Base-by-base conservation (phyloP, 495 filamentous ascomycete species). In the Staphylotrichum tortipilum region DNA sequence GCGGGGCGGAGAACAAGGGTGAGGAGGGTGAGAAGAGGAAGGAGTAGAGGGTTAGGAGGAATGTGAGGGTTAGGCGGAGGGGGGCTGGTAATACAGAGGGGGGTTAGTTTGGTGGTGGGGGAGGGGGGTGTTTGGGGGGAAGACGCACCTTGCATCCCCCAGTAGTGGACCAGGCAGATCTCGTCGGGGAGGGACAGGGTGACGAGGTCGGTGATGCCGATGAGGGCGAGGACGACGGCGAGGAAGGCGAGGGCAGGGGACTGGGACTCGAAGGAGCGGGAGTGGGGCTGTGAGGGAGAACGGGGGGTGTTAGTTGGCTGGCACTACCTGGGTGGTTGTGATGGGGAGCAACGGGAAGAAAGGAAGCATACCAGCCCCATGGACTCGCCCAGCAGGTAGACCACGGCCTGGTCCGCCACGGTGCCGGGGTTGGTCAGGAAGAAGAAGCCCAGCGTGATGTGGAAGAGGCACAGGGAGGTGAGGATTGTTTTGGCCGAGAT, bases 371-470 rank as follows among this genome's bases (percentile, higher is more conserved):
- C 85, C 52, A 94, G 75, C 51, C 79, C 77, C 78, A 92, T 82
- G 36, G 87, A 75, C 63, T 92, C 88, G 36, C 89, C 89, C 12
- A 94, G 68, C 35, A 95, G 78, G 58, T 80, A 90, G 44, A 94
- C 86, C 9, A 94, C 57, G 36, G 86, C 83, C 47, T 89, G 88
- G 60, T 92, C 83, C 36, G 83, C 79, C 53, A 95, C 76, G 49
- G 73, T 68, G 31, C 66, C 61, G 3, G 89, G 89, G 22, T 75
- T 78, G 44, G 77, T 82, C 61, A 89, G 76, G 70, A 94, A 83
- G 76, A 89, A 88, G 67, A 82, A 89, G 60, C 79, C 84, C 22
- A 91, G 75, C 17, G 85, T 84, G 52, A 92, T 67, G 66, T 91
- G 83, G 73, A 91, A 85, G 64, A 94, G 76, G 56, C 81, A 84